A percentile compares a stretch with the other conserved stretches of the same genome.
Evolutionary conservation across 2,329 filamentous ascomycete genomes (phyloP).

Genomic region (Aspergillus sp.): DNA sequence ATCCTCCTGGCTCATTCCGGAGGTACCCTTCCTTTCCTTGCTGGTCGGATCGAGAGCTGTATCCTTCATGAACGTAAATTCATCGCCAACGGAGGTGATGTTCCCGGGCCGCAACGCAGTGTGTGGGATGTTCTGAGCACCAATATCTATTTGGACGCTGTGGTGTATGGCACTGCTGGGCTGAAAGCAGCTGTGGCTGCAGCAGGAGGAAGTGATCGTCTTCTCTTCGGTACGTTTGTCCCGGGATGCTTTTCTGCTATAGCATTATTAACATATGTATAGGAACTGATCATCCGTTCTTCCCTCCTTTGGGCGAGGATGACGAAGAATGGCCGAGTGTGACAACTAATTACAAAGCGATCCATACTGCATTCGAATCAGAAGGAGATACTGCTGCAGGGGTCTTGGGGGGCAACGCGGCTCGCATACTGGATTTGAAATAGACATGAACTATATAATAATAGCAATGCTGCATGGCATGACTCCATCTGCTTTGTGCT

Average conservation of each 20-base stretch:
- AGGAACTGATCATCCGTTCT: slow-evolving; percentile 51
- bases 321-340: slow-evolving; percentile 49
- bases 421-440: slow-evolving; percentile 44
- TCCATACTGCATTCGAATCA: slow-evolving; percentile 38
- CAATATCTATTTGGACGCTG: slow-evolving; percentile 82
- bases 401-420: slow-evolving; percentile 49
- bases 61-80: slow-evolving; percentile 79
- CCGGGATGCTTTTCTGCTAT: not conserved
- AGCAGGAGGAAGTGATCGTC: slow-evolving; percentile 44
- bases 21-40: slow-evolving; percentile 84
- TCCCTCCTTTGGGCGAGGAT: slow-evolving; percentile 42
- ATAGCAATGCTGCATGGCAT: not conserved
- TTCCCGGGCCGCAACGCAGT: slow-evolving; percentile 60
- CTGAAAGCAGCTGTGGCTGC: slow-evolving; percentile 77
- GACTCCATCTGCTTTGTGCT: not conserved
- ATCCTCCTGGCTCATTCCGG: slow-evolving; percentile 86
- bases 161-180: slow-evolving; percentile 58
- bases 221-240: slow-evolving; percentile 41
- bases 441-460: slow-evolving; percentile 9
- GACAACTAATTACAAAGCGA: slow-evolving; percentile 50
- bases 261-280: slow-evolving; percentile 9
- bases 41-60: slow-evolving; percentile 85
- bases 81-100: slow-evolving; percentile 61
- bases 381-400: slow-evolving; percentile 35
- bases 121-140: slow-evolving; percentile 68